Percentiles rank a stretch among this genome's conserved stretches.
These are phyloP conservation scores for Botrytis galanthina DNA, from an alignment of 2,329 filamentous ascomycete species.

Conservation along the genomic window DNA sequence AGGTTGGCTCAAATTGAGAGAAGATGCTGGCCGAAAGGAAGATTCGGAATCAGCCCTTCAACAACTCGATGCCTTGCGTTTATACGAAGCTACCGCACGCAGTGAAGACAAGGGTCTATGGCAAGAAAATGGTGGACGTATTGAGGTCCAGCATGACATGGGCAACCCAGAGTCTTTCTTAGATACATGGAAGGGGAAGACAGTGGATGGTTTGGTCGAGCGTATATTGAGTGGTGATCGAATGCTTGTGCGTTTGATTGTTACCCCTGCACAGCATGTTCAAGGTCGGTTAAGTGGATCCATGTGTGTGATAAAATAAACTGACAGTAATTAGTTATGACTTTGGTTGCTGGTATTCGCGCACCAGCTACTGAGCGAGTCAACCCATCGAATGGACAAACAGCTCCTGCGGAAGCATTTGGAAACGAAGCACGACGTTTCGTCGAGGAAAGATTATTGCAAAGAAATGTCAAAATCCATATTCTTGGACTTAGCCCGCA, in stretches of 20 bases:
- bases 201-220: conserved; percentile 83
- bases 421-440: conserved; percentile 87
- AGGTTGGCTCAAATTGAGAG: conserved; percentile 89
- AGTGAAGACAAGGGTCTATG: conserved; percentile 79
- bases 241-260: conserved; percentile 75
- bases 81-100: conserved; percentile 74
- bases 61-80: conserved; percentile 74
- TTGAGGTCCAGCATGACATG: conserved; percentile 80
- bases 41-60: conserved; percentile 73
- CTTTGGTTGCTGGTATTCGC: conserved; percentile 84
- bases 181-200: conserved; percentile 80
- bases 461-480: conserved; percentile 78
- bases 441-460: conserved; percentile 80
- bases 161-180: conserved; percentile 72
- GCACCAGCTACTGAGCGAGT: conserved; percentile 86
- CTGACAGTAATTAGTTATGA: conserved; percentile 64
- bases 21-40: conserved; percentile 90
- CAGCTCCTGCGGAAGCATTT: conserved; percentile 81
- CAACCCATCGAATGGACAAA: conserved; percentile 64
- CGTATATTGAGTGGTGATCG: conserved; percentile 89
- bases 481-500: conserved; percentile 87
- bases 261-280: conserved; percentile 79
- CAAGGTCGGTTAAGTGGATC: conserved; percentile 29
- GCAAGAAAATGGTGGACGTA: conserved; percentile 61
- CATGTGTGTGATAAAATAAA: neutral